phyloP scores from a whole-genome alignment of 1,284 basidiomycete genomes.

The Taiwanofungus camphoratus region DNA sequence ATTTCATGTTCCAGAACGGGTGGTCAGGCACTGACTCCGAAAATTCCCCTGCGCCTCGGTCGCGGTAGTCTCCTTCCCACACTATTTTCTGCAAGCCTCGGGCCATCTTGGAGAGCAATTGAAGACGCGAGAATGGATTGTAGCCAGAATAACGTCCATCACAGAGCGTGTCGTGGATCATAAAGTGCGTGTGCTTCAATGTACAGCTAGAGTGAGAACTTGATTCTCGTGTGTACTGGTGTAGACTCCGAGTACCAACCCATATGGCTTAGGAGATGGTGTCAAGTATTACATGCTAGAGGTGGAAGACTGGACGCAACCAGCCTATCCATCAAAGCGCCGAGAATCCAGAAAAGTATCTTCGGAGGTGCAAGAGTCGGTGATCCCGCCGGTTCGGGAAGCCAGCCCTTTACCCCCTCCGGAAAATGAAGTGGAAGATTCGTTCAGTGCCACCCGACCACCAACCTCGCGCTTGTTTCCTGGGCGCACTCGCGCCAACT shows the following conservation, averaged over 20 bases:
- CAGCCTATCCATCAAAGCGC: constrained; percentile 53
- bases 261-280: constrained; percentile 82
- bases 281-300: constrained; percentile 92
- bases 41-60: constrained; percentile 26
- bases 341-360: constrained; percentile 46
- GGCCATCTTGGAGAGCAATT: constrained; percentile 82
- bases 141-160: constrained; percentile 86
- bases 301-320: constrained; percentile 89
- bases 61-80: constrained; percentile 81
- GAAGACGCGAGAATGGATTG: constrained; percentile 88
- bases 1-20: constrained; percentile 15
- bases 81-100: constrained; percentile 91
- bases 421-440: constrained; percentile 61
- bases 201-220: not conserved
- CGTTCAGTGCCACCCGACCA: constrained; percentile 53
- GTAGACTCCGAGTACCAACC: constrained; percentile 69
- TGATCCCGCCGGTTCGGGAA: constrained; percentile 17
- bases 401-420: constrained; percentile 41
- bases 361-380: constrained; percentile 26
- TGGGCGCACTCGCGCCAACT: constrained; percentile 55
- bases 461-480: constrained; percentile 62
- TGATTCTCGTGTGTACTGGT: constrained; percentile 6
- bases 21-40: constrained; percentile 29
- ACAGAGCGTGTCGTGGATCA: constrained; percentile 80
- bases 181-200: constrained; percentile 43